phyloP scores from a whole-genome alignment of 2,329 filamentous ascomycete genomes.

The Immersiporthe knoxdaviesiana region DNA sequence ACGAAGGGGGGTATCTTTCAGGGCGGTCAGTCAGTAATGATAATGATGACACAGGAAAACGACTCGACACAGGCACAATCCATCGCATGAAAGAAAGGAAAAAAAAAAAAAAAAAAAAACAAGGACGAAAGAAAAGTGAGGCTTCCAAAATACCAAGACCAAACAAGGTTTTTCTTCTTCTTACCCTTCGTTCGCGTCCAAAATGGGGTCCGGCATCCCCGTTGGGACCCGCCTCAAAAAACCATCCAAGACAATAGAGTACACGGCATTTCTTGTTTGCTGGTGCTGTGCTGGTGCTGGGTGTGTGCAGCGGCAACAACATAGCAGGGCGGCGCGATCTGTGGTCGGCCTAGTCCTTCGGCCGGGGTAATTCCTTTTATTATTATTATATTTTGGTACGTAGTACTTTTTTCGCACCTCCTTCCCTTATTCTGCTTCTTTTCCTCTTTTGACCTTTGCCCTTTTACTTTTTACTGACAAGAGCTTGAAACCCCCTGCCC shows the following conservation, averaged over 20 bases:
- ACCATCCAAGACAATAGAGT: background rate
- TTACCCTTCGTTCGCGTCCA: background rate
- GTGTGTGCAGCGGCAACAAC: background rate
- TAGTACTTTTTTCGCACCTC: too few species aligned
- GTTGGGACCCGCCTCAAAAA: slow-evolving; percentile 22
- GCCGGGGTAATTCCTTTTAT: background rate
- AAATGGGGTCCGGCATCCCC: slow-evolving; percentile 1
- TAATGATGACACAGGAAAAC: too few species aligned
- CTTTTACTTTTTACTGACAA: background rate
- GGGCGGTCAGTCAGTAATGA: too few species aligned
- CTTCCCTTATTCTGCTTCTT: background rate
- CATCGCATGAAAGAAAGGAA: background rate
- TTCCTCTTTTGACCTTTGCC: background rate
- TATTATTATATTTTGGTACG: background rate
- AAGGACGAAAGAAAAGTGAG: background rate
- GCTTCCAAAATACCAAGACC: background rate
- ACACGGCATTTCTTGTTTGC: background rate
- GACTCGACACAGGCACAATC: background rate
- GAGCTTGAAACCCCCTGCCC: too few species aligned
- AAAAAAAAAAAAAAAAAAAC: background rate
- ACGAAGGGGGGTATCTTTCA: background rate
- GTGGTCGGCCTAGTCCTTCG: background rate
- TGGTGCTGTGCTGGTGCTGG: background rate
- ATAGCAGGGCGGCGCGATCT: slow-evolving; percentile 8
- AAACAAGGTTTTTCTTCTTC: background rate